Evolutionary conservation across 257 asterid species (phyloP), one percentile per base, ranked within the genome.

Genomic region (Thymus quinquecostatus): DNA sequence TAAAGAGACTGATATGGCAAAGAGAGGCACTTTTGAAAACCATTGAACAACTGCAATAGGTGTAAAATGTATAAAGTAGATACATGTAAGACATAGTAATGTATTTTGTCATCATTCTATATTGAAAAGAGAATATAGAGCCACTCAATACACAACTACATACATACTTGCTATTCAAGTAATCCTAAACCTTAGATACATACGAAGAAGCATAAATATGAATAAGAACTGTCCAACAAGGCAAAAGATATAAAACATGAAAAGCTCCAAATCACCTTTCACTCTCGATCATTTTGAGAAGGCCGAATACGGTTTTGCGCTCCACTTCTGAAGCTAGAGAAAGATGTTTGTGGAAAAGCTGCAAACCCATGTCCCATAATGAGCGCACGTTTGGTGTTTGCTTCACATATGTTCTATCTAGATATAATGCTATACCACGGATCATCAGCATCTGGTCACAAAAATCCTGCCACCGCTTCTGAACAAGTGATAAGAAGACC

Each of bases 331-430:
- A 80, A 71, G 96, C 96, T 66, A 89, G 86, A 77, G 90, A 82
- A 61, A 95, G 97, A 83, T 91, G 98, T 73, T 95, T 95, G 76
- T 92, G 88, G 75, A 91, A 94, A 79, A 94, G 93, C 77, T 89
- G 97, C 92, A 94, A 84, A 58, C 99, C 99, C 98, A 91, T 94
- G 85, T 94, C 99, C 99, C 99, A 94, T 75, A 94, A 73, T 60
- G 99, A 94, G 51, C 91, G 86, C 47, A 91, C 97, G 74, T 82
- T 86, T 7, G 97, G 84, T 38, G 96, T 89, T 82, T 89, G 98
- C 86, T 94, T 91, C 72, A 94, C 99, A 69, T 91, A 94, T 73
- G 97, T 94, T 80, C 98, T 83, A 82, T 94, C 99, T 43, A 94
- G 96, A 84, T 78, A 86, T 79, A 95, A 81, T 60, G 98, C 99